Evolutionary conservation across 306 rosid species (phyloP), one percentile per base, ranked within the genome.

Genomic region (Begonia peltatifolia): DNA sequence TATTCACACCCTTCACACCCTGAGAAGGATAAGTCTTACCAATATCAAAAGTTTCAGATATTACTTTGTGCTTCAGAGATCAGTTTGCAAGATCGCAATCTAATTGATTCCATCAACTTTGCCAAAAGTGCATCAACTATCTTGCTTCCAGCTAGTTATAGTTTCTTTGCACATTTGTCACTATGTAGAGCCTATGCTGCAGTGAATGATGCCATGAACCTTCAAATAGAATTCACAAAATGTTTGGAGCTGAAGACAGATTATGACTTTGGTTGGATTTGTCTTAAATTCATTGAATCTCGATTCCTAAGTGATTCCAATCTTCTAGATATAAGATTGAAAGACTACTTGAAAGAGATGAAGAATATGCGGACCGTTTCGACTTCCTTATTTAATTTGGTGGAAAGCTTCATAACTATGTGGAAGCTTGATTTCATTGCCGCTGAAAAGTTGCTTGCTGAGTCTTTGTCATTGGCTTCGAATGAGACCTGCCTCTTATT

Each of bases 41-140:
- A 56, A 59, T 87, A 87, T 68, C 64, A 78, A 62, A 77, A 63
- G 67, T 85, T 82, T 68, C 94, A 84, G 71, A 81, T 89, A 70
- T 76, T 82, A 56, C 94, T 89, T 50, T 89, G 90, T 73, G 87
- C 90, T 62, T 82, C 95, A 10, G 97, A 85, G 84, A 70, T 83
- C 73, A 76, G 90, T 75, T 80, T 89, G 67, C 95, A 72, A 54
- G 47, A 76, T 63, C 81, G 85, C 62, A 63, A 75, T 72, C 72
- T 64, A 50, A 63, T 35, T 58, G 60, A 63, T 68, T 80, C 89
- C 56, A 66, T 85, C 71, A 57, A 68, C 66, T 63, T 74, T 67
- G 97, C 94, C 64, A 68, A 65, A 70, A 68, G 41, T 63, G 95
- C 95, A 62, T 75, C 87, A 38, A 59, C 60, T 54, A 68, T 80